phyloP scores from a whole-genome alignment of 257 asterid species.

The Solanum habrochaites region DNA sequence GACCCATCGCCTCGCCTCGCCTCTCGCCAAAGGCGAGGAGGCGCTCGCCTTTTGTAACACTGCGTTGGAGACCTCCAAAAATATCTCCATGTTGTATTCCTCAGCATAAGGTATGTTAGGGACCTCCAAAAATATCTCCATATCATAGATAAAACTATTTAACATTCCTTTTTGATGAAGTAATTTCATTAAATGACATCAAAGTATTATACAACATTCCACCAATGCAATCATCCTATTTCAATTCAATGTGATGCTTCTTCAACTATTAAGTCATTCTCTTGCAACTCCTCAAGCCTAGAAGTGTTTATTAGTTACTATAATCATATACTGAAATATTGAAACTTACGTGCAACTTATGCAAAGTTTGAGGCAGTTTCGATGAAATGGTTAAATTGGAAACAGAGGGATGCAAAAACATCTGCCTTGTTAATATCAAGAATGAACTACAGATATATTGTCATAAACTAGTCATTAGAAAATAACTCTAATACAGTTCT shows the following conservation, averaged over 20 bases:
- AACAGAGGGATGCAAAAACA: background rate
- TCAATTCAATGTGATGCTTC: background rate
- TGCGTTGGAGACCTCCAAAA: background rate
- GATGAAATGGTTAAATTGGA: background rate
- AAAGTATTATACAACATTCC: background rate
- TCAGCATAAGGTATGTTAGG: too few species aligned
- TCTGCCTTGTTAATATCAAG: background rate
- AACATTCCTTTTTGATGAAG: background rate
- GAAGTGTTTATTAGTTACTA: background rate
- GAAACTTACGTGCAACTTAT: background rate
- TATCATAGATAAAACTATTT: background rate
- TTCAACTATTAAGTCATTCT: background rate
- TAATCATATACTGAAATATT: background rate
- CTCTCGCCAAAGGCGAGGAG: too few species aligned
- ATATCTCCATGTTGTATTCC: background rate
- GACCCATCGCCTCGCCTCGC: too few species aligned
- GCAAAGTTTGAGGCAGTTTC: background rate
- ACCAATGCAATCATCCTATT: background rate
- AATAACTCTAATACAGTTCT: background rate
- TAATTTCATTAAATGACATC: background rate
- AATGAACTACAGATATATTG: background rate
- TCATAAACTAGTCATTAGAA: background rate
- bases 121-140: background rate
- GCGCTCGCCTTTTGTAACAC: too few species aligned
- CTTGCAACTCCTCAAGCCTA: background rate